Evolutionary conservation across 495 filamentous ascomycete species (phyloP), one percentile per base, ranked within the genome.

Genomic region (Penicillium ochrochloron): DNA sequence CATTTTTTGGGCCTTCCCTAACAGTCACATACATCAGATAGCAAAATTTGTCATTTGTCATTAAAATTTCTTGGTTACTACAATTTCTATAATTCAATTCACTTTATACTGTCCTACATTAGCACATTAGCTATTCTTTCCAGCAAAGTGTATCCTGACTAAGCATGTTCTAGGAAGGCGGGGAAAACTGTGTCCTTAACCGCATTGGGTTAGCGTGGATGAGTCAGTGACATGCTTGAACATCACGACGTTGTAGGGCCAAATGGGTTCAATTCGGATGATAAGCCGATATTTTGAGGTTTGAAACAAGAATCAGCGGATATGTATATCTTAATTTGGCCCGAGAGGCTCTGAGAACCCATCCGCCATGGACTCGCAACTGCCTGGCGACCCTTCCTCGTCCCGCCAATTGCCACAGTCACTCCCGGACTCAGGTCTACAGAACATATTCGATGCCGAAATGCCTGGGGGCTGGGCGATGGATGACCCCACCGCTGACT

Each of bases 351-450:
- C 31, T 53, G 56, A 42, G 37, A 46, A 29, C 2, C n/a, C 21
- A 33, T 3, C 3, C 46, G 9, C 25, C 39, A 70, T 70, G 68
- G 63, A 68, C 58, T 33, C 35, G 33, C 60, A 56, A 33, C 48
- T 25, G 14, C 42, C 29, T 3, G 42, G 14, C 51, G 34, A 61
- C 33, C 41, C 64, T 27, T 19, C n/a, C 5, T 52, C 59, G 46
- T 57, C 59, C 21, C 65, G 39, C 21, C 67, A 57, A 12, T 66
- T 54, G 48, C 60, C 66, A 27, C 48, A 54, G 44, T 63, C 68
- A 37, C 46, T 64, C 9, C 48, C 57, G n/a, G 60, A 63, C 29
- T 61, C 50, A 34, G 68, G 42, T 25, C 44, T 70, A 2, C 60
- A 62, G 27, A 46, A 31, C 39, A 62, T 68, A 14, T 23, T 64